Conservation (phyloP, 129 eudicot species). For the Flaveria bidentis region DNA sequence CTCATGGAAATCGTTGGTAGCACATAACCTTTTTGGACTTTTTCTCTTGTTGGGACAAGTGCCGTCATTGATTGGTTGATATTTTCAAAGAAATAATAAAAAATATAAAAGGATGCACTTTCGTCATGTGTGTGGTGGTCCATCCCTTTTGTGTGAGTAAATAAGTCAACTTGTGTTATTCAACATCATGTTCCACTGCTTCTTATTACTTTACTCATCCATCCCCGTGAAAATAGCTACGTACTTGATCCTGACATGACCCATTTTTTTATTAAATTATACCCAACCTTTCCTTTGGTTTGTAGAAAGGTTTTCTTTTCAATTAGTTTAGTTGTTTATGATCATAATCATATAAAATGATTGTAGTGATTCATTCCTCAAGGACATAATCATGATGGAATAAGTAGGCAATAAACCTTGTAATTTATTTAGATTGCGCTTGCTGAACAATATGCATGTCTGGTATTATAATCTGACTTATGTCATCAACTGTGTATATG, state of each 20-base stretch:
- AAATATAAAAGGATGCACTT: conserved; percentile 22
- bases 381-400: not conserved
- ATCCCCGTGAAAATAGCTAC: conserved; percentile 21
- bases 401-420: not conserved
- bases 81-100: conserved; percentile 10
- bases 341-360: not conserved
- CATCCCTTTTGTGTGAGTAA: conserved; percentile 23
- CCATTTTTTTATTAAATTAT: not conserved
- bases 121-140: conserved; percentile 40
- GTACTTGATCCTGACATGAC: conserved; percentile 16
- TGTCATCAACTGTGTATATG: not conserved
- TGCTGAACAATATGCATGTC: not conserved
- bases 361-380: not conserved
- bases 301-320: not conserved
- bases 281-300: not conserved
- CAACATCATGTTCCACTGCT: conserved; percentile 31
- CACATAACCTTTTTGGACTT: conserved; percentile 13
- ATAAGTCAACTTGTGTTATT: conserved; percentile 50
- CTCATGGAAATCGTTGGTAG: conserved; percentile 20
- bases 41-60: conserved; percentile 15
- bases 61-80: conserved; percentile 23
- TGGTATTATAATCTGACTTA: not conserved
- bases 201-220: conserved; percentile 16
- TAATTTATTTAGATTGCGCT: not conserved
- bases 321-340: not conserved